Base-by-base conservation (phyloP, 2,329 filamentous ascomycete genomes). In the Hypoxylon sp. region DNA sequence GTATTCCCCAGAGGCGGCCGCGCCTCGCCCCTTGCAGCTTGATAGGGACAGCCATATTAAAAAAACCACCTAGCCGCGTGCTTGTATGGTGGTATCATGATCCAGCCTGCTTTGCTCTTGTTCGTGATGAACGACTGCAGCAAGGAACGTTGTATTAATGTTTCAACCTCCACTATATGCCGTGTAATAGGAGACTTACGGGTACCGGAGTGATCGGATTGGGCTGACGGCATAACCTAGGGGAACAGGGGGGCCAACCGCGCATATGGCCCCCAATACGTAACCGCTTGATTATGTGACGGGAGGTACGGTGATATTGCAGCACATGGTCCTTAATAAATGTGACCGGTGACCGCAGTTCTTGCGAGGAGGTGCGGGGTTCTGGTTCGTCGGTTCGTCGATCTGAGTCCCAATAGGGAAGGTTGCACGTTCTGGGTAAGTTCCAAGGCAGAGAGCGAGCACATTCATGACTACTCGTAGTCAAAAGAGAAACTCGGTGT, bases 391-490 rank as follows among this genome's bases (percentile, higher is more conserved):
- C 53, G 20, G 22, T 56, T 64, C 56, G 60, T 32, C 47, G 61
- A 59, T 62, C 57, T 59, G 61, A 43, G 43, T 57, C 61, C 58
- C 5, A 58, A 67, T 13, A 30, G 58, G 66, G 66, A 64, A 68
- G 60, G 66, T 68, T 60, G 50, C 43, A 55, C 28, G 34, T 62
- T 59, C 41, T 39, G 44, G 22, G 43, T 65, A 55, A 65, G 28
- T 49, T 47, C 44, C 55, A 30, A 48, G 52, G 39, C 24, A 44
- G 46, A 56, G 37, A 13, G 26, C 13, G 22, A 6, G 28, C 20
- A 17, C 15, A 7, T 46, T 34, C 34, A 44, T 60, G 46, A 55
- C 41, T 51, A 41, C 13, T 34, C 30, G 13, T 17, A 17, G 6
- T n/a, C n/a, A 22, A 17, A 28, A 15, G 41, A 44, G 20, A 11